Conservation (phyloP, 306 rosid genomes). For the Luffa aegyptiaca region DNA sequence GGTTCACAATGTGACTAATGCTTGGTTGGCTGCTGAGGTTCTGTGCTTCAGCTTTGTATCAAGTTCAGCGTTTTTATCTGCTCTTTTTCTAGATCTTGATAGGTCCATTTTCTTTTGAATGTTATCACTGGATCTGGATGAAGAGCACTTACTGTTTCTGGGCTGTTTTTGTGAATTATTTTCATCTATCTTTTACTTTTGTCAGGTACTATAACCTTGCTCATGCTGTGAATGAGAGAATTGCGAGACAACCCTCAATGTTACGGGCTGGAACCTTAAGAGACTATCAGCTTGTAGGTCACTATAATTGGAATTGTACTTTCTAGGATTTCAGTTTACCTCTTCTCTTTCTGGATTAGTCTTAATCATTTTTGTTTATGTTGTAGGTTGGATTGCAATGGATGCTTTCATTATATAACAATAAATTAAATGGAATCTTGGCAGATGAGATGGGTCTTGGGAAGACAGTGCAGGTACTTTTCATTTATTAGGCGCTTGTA, state of each 20-base stretch:
- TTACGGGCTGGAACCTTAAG: conserved; percentile 85
- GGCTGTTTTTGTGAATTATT: not conserved
- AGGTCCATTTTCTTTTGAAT: not conserved
- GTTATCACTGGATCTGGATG: not conserved
- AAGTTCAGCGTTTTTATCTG: not conserved
- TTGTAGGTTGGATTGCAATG: conserved; percentile 94
- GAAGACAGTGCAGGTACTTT: conserved; percentile 88
- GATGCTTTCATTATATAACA: conserved; percentile 98
- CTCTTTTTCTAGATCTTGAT: not conserved
- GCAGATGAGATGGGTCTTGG: conserved; percentile 99
- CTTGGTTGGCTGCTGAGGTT: not conserved
- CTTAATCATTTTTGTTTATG: conserved; percentile 10
- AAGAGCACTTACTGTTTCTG: not conserved
- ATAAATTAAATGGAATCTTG: conserved; percentile 91
- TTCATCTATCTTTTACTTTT: conserved; percentile 12
- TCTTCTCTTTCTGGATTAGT: not conserved
- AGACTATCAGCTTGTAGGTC: conserved; percentile 96
- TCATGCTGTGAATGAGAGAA: conserved; percentile 92
- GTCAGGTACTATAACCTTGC: conserved; percentile 93
- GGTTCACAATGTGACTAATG: conserved; percentile 11
- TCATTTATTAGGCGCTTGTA: conserved; percentile 4
- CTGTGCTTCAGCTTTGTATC: not conserved
- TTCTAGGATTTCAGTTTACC: not conserved
- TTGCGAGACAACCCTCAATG: conserved; percentile 81
- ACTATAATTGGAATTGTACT: conserved; percentile 15